These are phyloP conservation scores for Penicillium freii DNA, from an alignment of 2,329 filamentous ascomycete species.

Conservation along the genomic window DNA sequence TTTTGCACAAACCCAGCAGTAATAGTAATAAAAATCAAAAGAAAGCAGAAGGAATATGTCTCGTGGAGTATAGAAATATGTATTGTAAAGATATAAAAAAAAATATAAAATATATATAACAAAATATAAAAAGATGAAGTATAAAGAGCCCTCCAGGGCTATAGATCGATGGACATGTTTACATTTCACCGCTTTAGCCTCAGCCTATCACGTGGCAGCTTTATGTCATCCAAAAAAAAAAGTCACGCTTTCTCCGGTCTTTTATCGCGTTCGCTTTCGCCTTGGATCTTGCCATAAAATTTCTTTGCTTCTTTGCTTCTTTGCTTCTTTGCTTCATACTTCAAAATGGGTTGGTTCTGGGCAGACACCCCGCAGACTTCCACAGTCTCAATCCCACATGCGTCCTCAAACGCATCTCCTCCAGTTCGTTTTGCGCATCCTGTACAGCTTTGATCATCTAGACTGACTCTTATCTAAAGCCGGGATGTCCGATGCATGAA, in stretches of 20 bases:
- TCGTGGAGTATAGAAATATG: not conserved
- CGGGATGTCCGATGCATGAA: constrained; percentile 69
- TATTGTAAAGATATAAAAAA: not conserved
- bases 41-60: not conserved
- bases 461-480: constrained; percentile 46
- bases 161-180: not conserved
- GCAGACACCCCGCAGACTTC: constrained; percentile 52
- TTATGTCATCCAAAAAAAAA: constrained; percentile 16
- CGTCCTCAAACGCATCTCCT: constrained; percentile 50
- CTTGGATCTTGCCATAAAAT: not conserved
- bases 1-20: not conserved
- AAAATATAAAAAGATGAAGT: not conserved
- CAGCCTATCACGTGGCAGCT: constrained; percentile 2
- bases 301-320: constrained; percentile 2
- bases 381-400: constrained; percentile 49
- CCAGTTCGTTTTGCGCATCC: constrained; percentile 47
- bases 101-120: not conserved
- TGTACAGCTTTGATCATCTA: not conserved
- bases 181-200: not conserved
- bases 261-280: constrained; percentile 19
- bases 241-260: constrained; percentile 15
- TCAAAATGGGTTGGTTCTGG: constrained; percentile 69
- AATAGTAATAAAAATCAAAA: not conserved
- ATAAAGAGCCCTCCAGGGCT: not conserved
- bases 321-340: constrained; percentile 1